Conservation (phyloP, 495 filamentous ascomycete species). For the Penicillium manginii region DNA sequence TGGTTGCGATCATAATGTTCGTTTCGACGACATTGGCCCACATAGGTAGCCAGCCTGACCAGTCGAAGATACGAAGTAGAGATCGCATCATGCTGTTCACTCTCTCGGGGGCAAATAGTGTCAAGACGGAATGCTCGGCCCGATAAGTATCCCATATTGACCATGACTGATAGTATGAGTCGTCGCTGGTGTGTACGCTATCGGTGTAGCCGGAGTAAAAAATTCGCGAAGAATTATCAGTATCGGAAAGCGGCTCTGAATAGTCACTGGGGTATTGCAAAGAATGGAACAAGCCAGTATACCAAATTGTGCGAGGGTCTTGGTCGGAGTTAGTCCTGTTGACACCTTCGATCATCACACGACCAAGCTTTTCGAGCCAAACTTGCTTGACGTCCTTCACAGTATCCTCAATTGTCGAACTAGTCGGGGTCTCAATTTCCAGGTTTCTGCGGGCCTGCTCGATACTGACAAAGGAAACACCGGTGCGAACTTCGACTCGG, state of each 20-base stretch:
- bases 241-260: slow-evolving; percentile 25
- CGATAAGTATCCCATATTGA: slow-evolving; percentile 37
- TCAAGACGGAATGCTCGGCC: slow-evolving; percentile 30
- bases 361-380: slow-evolving; percentile 33
- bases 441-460: slow-evolving; percentile 32
- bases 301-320: slow-evolving; percentile 29
- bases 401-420: slow-evolving; percentile 22
- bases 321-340: slow-evolving; percentile 26
- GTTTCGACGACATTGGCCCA: slow-evolving; percentile 35
- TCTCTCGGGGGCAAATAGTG: slow-evolving; percentile 29
- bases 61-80: slow-evolving; percentile 31
- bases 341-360: slow-evolving; percentile 27
- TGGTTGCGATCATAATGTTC: slow-evolving; percentile 37
- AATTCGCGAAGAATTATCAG: slow-evolving; percentile 5
- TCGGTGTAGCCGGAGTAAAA: slow-evolving; percentile 36
- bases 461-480: slow-evolving; percentile 33
- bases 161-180: slow-evolving; percentile 37
- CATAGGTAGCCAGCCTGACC: slow-evolving; percentile 33
- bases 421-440: slow-evolving; percentile 22
- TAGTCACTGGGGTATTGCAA: slow-evolving; percentile 34
- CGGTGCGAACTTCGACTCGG: slow-evolving; percentile 29
- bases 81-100: slow-evolving; percentile 37
- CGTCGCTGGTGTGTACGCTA: slow-evolving; percentile 20
- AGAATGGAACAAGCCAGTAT: slow-evolving; percentile 30
- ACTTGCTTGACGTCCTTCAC: slow-evolving; percentile 22